Conservation (phyloP, 163 green algal genomes). For the Scenedesmus sp. region DNA sequence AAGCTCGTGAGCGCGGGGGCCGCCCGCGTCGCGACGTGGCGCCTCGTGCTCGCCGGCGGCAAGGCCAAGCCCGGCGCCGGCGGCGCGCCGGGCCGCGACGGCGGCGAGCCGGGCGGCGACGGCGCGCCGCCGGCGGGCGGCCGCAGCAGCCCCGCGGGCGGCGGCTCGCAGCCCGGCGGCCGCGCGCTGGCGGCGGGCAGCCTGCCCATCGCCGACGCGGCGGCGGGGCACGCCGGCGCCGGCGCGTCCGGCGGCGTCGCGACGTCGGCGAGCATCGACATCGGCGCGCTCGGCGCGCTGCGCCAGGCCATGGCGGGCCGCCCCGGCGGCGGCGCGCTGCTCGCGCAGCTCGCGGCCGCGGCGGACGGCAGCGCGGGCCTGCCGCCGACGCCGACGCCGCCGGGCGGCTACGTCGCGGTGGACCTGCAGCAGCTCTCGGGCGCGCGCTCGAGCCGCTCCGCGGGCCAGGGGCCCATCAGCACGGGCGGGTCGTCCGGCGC, state of each 20-base stretch:
- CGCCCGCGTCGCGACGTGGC: neutral
- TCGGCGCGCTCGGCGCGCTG: neutral
- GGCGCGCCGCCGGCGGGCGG: neutral
- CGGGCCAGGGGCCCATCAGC: neutral
- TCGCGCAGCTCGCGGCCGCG: neutral
- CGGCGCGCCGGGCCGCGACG: neutral
- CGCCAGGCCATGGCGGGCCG: neutral
- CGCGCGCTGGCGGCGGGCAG: neutral
- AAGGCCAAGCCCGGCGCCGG: neutral
- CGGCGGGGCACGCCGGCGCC: neutral
- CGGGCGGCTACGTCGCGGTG: constrained; percentile 10
- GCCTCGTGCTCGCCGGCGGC: constrained; percentile 11
- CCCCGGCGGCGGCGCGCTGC: neutral
- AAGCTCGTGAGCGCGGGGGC: constrained; percentile 6
- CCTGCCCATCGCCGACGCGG: neutral
- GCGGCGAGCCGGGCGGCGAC: neutral
- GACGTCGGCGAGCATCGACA: constrained; percentile 35
- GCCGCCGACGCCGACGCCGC: neutral
- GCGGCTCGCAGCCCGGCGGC: too few relatives aligned
- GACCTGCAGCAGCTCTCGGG: constrained; percentile 24
- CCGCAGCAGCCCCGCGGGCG: too few relatives aligned
- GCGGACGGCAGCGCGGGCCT: neutral
- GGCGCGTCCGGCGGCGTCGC: neutral
- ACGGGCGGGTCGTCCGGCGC: too few relatives aligned
- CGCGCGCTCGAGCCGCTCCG: neutral